A percentile compares a stretch with the other conserved stretches of the same genome.
Conservation (phyloP, 2,329 filamentous ascomycete genomes). For the Ophiostoma himal-ulmi region DNA sequence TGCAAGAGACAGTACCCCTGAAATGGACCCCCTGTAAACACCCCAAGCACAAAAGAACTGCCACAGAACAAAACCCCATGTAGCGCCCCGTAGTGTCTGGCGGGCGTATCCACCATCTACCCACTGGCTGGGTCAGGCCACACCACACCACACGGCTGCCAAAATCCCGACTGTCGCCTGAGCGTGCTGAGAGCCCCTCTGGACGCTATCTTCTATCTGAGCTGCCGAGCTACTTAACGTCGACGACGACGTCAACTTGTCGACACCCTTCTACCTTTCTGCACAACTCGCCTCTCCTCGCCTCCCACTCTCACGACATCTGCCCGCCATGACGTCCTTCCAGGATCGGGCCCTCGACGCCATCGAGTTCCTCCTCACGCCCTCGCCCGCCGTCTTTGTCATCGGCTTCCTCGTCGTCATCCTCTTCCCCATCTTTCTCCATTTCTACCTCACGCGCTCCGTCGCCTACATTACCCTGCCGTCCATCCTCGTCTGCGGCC, state of each 20-base stretch:
- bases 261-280: background rate
- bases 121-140: conserved; percentile 9
- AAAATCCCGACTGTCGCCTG: background rate
- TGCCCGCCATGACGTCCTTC: conserved; percentile 26
- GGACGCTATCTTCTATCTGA: background rate
- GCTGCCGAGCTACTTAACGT: background rate
- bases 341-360: conserved; percentile 32
- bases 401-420: conserved; percentile 67
- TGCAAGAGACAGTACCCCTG: background rate
- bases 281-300: background rate
- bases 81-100: background rate
- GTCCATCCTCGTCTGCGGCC: conserved; percentile 74
- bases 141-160: conserved; percentile 9
- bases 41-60: too few relatives aligned
- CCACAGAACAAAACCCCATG: too few relatives aligned
- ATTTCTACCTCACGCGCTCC: conserved; percentile 64
- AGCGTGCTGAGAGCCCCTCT: background rate
- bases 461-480: conserved; percentile 63
- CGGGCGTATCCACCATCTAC: background rate
- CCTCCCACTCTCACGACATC: background rate
- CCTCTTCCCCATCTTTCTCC: conserved; percentile 68
- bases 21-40: background rate
- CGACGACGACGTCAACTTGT: background rate
- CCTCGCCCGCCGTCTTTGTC: conserved; percentile 57
- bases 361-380: conserved; percentile 52